Base-by-base conservation (phyloP, 1,139 yeast species). In the Yamadazyma triangularis region DNA sequence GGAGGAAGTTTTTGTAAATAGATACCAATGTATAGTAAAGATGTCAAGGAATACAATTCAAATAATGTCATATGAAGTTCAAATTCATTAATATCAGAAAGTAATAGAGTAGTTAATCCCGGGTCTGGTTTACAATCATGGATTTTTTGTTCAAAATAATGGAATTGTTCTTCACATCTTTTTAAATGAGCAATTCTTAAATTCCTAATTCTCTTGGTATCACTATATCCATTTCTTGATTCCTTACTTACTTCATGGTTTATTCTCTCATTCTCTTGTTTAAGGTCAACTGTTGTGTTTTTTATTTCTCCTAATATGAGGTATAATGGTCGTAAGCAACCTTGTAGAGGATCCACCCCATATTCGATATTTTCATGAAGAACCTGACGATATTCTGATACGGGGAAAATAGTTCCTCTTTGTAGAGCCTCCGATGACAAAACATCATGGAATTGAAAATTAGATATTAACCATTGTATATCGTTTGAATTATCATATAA, bases 331-430 rank as follows among this genome's bases (percentile, higher is more conserved):
- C 46, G 48, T 23, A 40, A 38, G 27, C 51, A 48, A 3, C 56
- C 55, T 32, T 51, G 56, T 21, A 46, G 37, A 8, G 56, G 47
- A 27, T 51, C 56, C 4, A 50, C 29, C 1, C 56, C 55, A 33
- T 48, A 50, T 12, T 29, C 32, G 10, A 27, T 32, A 18, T 32
- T 35, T 12, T 35, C 24, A 4, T 15, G 8, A 7, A 18, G 9
- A 6, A 44, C 34, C 18, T 32, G 31, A 13, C 30, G 29, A 32
- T 49, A 51, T 24, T 32, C 35, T 13, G 27, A 27, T 34, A 47
- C 38, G 9, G 45, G 40, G 15, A 47, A 34, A 20, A 37, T 23
- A 0, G 56, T 50, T 11, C 54, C 54, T 16, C 32, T 20, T 14
- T 34, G 31, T 12, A 42, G 33, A 1, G 51, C 36, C 10, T 36